These are phyloP conservation scores for Daldinia loculata DNA, from an alignment of 495 filamentous ascomycete genomes.

Conservation along the genomic window DNA sequence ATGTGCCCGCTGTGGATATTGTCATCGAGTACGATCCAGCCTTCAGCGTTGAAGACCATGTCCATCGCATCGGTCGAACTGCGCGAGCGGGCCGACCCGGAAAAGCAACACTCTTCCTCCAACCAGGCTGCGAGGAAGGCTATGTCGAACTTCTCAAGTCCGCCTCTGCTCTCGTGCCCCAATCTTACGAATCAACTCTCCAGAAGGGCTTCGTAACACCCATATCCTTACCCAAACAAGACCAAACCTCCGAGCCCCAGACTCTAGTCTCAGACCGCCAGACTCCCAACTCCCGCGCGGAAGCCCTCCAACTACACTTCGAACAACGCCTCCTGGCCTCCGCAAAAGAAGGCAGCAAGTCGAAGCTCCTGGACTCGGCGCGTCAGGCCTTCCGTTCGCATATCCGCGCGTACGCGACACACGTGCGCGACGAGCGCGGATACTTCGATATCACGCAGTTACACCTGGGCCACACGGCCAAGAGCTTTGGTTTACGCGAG, in stretches of 20 bases:
- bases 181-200: conserved; percentile 60
- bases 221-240: conserved; percentile 49
- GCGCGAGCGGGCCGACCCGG: conserved; percentile 90
- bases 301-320: conserved; percentile 59
- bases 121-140: conserved; percentile 88
- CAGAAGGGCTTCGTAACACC: conserved; percentile 62
- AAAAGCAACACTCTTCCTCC: conserved; percentile 86
- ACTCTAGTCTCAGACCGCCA: conserved; percentile 44
- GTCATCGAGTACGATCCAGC: conserved; percentile 95
- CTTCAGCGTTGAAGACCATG: conserved; percentile 88
- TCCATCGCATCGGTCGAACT: conserved; percentile 93
- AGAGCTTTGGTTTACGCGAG: conserved; percentile 89
- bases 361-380: conserved; percentile 70
- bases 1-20: conserved; percentile 91
- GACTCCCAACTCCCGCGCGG: conserved; percentile 55
- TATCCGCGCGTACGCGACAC: conserved; percentile 92
- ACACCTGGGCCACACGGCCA: conserved; percentile 92
- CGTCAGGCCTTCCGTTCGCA: conserved; percentile 88
- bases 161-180: conserved; percentile 46
- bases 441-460: conserved; percentile 90
- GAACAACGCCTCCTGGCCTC: conserved; percentile 57
- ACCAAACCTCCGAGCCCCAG: conserved; percentile 33
- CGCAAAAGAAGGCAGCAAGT: conserved; percentile 39
- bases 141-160: conserved; percentile 78
- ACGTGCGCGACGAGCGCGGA: conserved; percentile 79